phyloP scores from a whole-genome alignment of 331 rosid genomes.

The Erythrophleum ivorense region DNA sequence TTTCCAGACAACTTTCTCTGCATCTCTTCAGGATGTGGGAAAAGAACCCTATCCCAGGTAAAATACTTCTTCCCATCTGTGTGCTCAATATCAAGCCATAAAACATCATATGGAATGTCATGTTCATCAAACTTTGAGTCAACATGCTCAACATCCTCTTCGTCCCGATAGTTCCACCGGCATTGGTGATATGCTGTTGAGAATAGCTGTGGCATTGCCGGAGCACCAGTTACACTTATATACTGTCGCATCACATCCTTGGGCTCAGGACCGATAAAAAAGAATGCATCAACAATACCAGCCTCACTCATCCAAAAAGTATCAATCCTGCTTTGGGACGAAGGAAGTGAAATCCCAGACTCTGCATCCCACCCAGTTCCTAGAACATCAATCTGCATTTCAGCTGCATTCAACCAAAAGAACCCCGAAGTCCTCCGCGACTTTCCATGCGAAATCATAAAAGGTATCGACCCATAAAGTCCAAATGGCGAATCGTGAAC shows the following conservation, averaged over 20 bases:
- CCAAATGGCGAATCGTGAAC: slow-evolving; percentile 89
- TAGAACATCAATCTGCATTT: slow-evolving; percentile 98
- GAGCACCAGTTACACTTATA: slow-evolving; percentile 73
- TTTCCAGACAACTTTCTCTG: slow-evolving; percentile 79
- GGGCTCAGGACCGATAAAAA: slow-evolving; percentile 84
- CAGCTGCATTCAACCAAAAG: slow-evolving; percentile 97
- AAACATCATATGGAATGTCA: slow-evolving; percentile 91
- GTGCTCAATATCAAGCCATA: slow-evolving; percentile 99
- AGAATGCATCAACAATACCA: slow-evolving; percentile 83
- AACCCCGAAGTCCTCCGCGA: slow-evolving; percentile 75
- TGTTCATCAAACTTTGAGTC: slow-evolving; percentile 89
- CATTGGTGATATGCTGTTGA: slow-evolving; percentile 90
- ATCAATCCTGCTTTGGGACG: slow-evolving; percentile 64
- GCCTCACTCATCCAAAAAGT: slow-evolving; percentile 98
- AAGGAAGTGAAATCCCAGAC: slow-evolving; percentile 66
- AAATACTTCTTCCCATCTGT: slow-evolving; percentile 92
- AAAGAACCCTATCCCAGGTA: slow-evolving; percentile 80
- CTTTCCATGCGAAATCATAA: slow-evolving; percentile 92
- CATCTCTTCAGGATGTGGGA: slow-evolving; percentile 97
- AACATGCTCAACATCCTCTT: slow-evolving; percentile 90
- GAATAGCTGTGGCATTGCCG: slow-evolving; percentile 86
- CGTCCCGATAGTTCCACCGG: slow-evolving; percentile 96
- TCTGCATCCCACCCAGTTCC: slow-evolving; percentile 87
- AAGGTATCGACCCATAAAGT: slow-evolving; percentile 87
- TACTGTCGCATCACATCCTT: slow-evolving; percentile 87